These are phyloP conservation scores for Scutellaria barbata DNA, from an alignment of 257 asterid species.

Conservation along the genomic window DNA sequence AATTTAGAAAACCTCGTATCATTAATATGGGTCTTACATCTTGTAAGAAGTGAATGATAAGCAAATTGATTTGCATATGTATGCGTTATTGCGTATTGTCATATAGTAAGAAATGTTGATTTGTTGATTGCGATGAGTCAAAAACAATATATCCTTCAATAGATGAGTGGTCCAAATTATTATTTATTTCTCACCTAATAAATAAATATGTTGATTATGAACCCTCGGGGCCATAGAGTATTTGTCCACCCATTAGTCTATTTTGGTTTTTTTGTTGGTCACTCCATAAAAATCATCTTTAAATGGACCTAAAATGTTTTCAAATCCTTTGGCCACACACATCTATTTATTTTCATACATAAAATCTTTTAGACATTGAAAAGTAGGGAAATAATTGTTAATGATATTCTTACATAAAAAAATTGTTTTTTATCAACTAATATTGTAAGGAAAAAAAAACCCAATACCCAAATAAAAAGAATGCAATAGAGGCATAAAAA, in stretches of 20 bases:
- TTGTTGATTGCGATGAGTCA: neutral
- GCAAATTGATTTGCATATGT: neutral
- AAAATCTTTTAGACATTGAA: no score
- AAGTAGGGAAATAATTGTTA: no score
- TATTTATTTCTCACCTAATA: neutral
- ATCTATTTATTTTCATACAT: no score
- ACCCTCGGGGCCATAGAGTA: neutral
- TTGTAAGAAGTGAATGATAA: neutral
- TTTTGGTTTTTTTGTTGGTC: neutral
- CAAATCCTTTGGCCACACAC: no score
- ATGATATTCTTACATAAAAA: no score
- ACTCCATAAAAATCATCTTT: slow-evolving; percentile 8
- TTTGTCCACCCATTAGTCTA: neutral
- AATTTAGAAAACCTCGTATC: no score
- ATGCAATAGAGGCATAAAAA: no score
- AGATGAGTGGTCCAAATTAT: slow-evolving; percentile 29
- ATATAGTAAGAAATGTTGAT: neutral
- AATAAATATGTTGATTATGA: neutral
- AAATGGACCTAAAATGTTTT: no score
- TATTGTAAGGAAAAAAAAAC: no score
- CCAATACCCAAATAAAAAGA: no score
- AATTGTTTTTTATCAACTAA: no score
- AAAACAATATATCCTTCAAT: neutral
- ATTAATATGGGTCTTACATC: neutral
- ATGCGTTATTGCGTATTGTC: neutral